Percentiles rank a stretch among this genome's conserved stretches.
phyloP scores from a whole-genome alignment of 257 asterid species.

The Jacaranda mimosifolia region DNA sequence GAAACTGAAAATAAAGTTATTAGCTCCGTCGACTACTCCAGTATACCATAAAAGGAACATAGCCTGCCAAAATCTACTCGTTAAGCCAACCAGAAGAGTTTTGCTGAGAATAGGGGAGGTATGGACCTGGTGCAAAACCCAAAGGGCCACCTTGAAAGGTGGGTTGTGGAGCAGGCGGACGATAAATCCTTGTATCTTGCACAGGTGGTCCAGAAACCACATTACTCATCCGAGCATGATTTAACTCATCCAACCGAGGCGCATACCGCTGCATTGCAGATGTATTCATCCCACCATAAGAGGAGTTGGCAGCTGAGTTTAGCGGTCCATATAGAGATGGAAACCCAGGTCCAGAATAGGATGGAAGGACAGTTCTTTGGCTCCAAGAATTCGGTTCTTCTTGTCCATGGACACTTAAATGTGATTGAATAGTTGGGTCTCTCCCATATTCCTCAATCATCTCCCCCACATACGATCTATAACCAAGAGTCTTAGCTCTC shows the following conservation, averaged over 20 bases:
- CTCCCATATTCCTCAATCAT: constrained; percentile 39
- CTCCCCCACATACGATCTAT: constrained; percentile 31
- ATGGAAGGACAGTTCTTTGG: constrained; percentile 27
- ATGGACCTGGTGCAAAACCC: constrained; percentile 66
- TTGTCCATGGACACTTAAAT: constrained; percentile 30
- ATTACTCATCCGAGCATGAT: constrained; percentile 41
- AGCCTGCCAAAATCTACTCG: constrained; percentile 48
- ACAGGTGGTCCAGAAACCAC: constrained; percentile 37
- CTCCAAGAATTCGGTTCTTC: constrained; percentile 35
- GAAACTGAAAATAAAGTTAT: neutral
- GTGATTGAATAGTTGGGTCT: constrained; percentile 38
- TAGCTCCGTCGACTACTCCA: too few relatives aligned
- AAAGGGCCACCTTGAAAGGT: constrained; percentile 36
- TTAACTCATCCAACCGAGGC: constrained; percentile 59
- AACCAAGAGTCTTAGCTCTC: constrained; percentile 22
- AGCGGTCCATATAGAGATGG: constrained; percentile 35
- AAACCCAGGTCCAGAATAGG: constrained; percentile 22
- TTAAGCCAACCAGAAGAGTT: constrained; percentile 76
- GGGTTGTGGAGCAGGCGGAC: constrained; percentile 36
- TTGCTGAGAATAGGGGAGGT: constrained; percentile 46
- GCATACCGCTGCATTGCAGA: constrained; percentile 63
- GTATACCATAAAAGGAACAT: too few relatives aligned
- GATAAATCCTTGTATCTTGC: constrained; percentile 28
- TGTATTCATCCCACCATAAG: constrained; percentile 37
- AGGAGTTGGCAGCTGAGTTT: constrained; percentile 29